Evolutionary conservation across 2,329 filamentous ascomycete species (phyloP), one percentile per base, ranked within the genome.

Genomic region (Chrysoporthe austroafricana): DNA sequence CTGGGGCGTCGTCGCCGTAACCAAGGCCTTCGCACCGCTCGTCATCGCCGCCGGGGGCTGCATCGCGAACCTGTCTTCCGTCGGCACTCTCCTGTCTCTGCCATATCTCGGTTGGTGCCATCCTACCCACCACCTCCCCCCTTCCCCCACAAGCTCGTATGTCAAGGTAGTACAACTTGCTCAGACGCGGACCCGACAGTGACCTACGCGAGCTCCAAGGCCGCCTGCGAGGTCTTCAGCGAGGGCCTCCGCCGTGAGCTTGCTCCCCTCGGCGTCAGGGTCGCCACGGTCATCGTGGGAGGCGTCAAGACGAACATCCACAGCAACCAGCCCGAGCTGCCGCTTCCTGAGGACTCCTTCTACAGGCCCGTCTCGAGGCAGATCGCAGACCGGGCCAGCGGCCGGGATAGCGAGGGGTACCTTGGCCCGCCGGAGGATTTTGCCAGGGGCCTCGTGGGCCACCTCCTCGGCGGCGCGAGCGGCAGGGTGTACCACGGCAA

Each of bases 261-360:
- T 48, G 78, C 79, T 57, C 85, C 85, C 0, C 83, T 87, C 64
- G 79, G 79, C 72, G 85, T 87, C 11, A 82, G 84, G 69, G 85
- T 87, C 74, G 86, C 86, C 80, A 80, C 85, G n/a, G 82, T 82
- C 72, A 82, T 86, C 77, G 82, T 84, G 0, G 85, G 85, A 34
- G 85, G 84, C 1, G 83, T 87, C 16, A 76, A 76, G 58, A 84
- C 82, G 72, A 82, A 85, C 74, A 85, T 84, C 21, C 62, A 63
- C 63, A 81, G 82, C 8, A 78, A 74, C 71, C 79, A 79, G 42
- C 72, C 73, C 1, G 75, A 80, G 70, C 79, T 81, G 66, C 68
- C 69, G 2, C 76, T 87, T 57, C 84, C 84, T 0, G 69, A 74
- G 18, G 75, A 74, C 54, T 86, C 83, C 52, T 76, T 84, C 21